Conservation (phyloP, 768 basidiomycete genomes). For the Rhodotorula toruloides region DNA sequence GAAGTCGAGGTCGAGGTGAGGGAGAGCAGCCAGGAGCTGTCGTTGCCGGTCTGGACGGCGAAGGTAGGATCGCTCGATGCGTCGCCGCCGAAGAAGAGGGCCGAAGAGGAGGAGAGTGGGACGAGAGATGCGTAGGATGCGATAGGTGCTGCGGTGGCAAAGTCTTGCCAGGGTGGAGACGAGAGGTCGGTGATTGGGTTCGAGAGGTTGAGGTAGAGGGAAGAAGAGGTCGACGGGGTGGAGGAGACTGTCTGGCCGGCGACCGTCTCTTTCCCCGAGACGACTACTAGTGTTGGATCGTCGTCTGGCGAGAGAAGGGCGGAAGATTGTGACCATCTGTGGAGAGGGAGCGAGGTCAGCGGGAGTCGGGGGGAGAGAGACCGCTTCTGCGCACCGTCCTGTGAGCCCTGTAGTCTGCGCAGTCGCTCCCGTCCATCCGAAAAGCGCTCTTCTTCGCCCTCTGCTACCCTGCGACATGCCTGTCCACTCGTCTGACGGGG, state of each 20-base stretch:
- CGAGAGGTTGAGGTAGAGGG: constrained; percentile 28
- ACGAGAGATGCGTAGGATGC: constrained; percentile 8
- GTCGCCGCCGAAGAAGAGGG: constrained; percentile 29
- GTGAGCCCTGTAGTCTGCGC: too few species aligned
- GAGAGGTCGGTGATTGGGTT: constrained; percentile 22
- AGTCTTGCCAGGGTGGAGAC: constrained; percentile 19
- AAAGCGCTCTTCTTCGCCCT: too few species aligned
- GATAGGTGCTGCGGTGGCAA: constrained; percentile 3
- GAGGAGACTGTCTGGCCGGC: constrained; percentile 33
- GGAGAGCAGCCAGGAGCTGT: constrained; percentile 18
- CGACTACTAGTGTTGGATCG: constrained; percentile 19
- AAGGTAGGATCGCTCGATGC: constrained; percentile 19
- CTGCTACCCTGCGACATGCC: too few species aligned
- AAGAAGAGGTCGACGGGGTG: constrained; percentile 12
- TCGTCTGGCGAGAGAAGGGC: constrained; percentile 8
- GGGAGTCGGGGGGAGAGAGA: too few species aligned
- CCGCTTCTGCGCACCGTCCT: too few species aligned
- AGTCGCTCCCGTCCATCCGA: too few species aligned
- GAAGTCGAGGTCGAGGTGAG: neutral
- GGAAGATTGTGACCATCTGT: constrained; percentile 32
- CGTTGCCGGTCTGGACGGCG: constrained; percentile 22
- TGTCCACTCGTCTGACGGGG: too few species aligned
- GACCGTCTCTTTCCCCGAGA: constrained; percentile 22
- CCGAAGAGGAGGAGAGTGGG: neutral
- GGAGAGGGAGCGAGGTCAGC: neutral